These are phyloP conservation scores for Dothiorella sarmentorum DNA, from an alignment of 2,329 filamentous ascomycete genomes.

Conservation along the genomic window DNA sequence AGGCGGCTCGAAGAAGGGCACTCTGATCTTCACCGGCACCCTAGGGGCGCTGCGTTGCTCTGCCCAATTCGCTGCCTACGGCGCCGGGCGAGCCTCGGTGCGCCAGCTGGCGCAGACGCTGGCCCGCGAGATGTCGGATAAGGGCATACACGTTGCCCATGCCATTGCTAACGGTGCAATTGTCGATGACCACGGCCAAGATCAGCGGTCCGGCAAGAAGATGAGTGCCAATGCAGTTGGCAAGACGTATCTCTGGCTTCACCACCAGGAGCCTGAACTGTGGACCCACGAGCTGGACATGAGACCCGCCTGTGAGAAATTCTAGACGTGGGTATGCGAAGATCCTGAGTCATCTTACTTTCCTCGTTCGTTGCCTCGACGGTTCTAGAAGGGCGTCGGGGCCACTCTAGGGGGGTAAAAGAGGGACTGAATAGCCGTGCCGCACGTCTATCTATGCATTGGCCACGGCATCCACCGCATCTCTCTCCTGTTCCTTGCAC, in stretches of 20 bases:
- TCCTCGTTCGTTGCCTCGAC: not conserved
- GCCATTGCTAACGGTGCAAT: slow-evolving; percentile 57
- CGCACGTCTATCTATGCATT: not conserved
- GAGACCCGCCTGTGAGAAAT: slow-evolving; percentile 49
- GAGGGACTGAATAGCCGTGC: not conserved
- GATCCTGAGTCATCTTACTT: not conserved
- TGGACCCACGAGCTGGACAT: slow-evolving; percentile 55
- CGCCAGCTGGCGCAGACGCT: slow-evolving; percentile 55
- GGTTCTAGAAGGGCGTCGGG: slow-evolving; percentile 6
- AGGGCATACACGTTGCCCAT: slow-evolving; percentile 58
- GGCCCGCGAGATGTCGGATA: slow-evolving; percentile 55
- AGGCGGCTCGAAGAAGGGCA: slow-evolving; percentile 53
- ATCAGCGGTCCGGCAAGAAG: slow-evolving; percentile 49
- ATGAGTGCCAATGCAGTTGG: slow-evolving; percentile 59
- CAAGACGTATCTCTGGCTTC: slow-evolving; percentile 53
- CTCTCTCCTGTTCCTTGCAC: not conserved
- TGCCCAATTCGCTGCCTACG: slow-evolving; percentile 54
- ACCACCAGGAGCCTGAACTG: slow-evolving; percentile 47
- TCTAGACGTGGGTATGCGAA: slow-evolving; percentile 27
- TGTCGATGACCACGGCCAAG: slow-evolving; percentile 49
- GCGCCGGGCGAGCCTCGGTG: slow-evolving; percentile 44
- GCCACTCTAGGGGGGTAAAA: not conserved
- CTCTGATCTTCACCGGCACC: slow-evolving; percentile 56
- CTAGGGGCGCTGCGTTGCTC: slow-evolving; percentile 53
- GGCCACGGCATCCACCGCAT: slow-evolving; percentile 1